Conservation (phyloP, 208 protist genomes). For the Trypanosoma avium region DNA sequence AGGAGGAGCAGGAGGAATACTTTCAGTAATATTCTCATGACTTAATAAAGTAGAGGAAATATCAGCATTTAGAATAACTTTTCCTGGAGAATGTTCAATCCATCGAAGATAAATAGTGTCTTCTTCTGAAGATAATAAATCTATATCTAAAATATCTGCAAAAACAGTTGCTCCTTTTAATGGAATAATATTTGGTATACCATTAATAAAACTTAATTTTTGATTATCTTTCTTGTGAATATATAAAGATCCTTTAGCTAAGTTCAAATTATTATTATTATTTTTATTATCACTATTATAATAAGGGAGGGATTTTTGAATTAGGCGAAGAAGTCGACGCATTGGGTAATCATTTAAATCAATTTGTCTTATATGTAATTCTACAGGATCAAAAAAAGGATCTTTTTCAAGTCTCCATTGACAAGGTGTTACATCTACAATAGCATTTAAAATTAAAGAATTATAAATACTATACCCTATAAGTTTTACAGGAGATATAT, state of each 20-base stretch:
- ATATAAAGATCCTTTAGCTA: not conserved
- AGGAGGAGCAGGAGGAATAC: too few species aligned
- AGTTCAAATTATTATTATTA: not conserved
- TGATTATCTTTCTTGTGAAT: constrained; percentile 13
- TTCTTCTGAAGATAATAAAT: not conserved
- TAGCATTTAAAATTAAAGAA: not conserved
- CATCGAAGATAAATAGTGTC: constrained; percentile 3
- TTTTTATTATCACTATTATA: not conserved
- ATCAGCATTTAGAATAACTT: not conserved
- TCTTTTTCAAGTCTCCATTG: constrained; percentile 3
- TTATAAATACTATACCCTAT: constrained; percentile 4
- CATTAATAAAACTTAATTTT: constrained; percentile 3
- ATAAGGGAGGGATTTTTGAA: not conserved
- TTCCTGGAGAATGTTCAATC: not conserved
- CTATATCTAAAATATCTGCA: not conserved
- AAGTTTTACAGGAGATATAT: too few species aligned
- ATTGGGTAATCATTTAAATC: constrained; percentile 8
- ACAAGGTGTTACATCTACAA: constrained; percentile 15
- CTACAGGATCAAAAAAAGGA: not conserved
- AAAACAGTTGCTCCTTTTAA: constrained; percentile 8
- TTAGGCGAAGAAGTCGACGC: constrained; percentile 9
- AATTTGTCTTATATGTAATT: constrained; percentile 9
- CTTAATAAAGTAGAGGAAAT: too few species aligned
- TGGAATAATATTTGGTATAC: constrained; percentile 6
- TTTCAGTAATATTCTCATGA: not conserved